Conservation (phyloP, 2,329 filamentous ascomycete species). For the Phaeosphaeriaceae sp. region DNA sequence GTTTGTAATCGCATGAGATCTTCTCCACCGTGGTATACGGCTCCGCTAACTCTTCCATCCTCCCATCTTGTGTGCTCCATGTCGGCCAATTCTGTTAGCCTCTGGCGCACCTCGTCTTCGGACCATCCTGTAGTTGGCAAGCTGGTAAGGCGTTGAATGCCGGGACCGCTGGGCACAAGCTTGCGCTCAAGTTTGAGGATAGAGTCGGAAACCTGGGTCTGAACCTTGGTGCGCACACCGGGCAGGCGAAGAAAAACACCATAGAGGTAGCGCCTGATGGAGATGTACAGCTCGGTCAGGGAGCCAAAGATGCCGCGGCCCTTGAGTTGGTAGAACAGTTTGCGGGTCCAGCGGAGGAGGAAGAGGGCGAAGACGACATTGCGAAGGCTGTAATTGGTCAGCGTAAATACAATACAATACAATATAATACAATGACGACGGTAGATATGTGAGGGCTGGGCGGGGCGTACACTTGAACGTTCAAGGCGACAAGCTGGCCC, state of each 20-base stretch:
- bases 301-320: slow-evolving; percentile 88
- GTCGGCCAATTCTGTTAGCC: slow-evolving; percentile 77
- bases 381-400: slow-evolving; percentile 64
- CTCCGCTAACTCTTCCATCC: slow-evolving; percentile 90
- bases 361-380: slow-evolving; percentile 92
- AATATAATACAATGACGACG: too few species aligned
- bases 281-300: slow-evolving; percentile 73
- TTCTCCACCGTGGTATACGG: slow-evolving; percentile 93
- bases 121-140: slow-evolving; percentile 86
- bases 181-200: slow-evolving; percentile 82
- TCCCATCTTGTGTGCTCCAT: slow-evolving; percentile 98
- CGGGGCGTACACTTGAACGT: slow-evolving; percentile 71
- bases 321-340: slow-evolving; percentile 81
- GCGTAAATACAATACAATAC: neutral
- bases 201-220: slow-evolving; percentile 81
- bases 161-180: slow-evolving; percentile 75
- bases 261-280: slow-evolving; percentile 76
- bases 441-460: slow-evolving; percentile 1
- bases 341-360: slow-evolving; percentile 80
- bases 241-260: slow-evolving; percentile 85
- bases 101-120: slow-evolving; percentile 76
- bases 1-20: slow-evolving; percentile 83
- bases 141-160: slow-evolving; percentile 73
- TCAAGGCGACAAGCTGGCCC: slow-evolving; percentile 64
- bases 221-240: slow-evolving; percentile 83